Percentiles rank a stretch among this genome's conserved stretches.
phyloP scores from a whole-genome alignment of 2,329 filamentous ascomycete species.

The Magnaporthiopsis poae region DNA sequence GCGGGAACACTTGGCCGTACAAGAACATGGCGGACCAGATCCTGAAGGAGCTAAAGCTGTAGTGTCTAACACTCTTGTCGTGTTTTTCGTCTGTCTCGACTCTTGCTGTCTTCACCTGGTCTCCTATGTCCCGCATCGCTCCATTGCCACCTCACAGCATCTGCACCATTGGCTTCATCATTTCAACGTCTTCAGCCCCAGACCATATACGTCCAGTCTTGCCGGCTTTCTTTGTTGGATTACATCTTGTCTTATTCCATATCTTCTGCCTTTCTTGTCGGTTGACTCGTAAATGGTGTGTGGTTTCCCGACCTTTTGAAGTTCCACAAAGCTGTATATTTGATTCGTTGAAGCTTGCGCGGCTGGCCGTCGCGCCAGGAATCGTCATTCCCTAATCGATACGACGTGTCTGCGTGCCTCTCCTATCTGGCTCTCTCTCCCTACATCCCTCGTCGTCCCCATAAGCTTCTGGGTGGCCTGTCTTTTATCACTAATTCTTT shows the following conservation, averaged over 20 bases:
- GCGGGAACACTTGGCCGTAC: constrained; percentile 95
- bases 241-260: background rate
- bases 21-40: constrained; percentile 98
- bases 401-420: background rate
- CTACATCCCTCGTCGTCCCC: too few relatives aligned
- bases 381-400: background rate
- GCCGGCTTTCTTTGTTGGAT: background rate
- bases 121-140: background rate
- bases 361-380: background rate
- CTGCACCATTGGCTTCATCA: background rate
- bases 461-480: too few relatives aligned
- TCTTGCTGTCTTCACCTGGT: background rate
- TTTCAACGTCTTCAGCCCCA: background rate
- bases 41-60: constrained; percentile 73
- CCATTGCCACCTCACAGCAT: background rate
- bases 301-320: background rate
- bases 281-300: background rate
- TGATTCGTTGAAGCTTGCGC: background rate
- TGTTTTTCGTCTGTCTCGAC: background rate
- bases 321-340: background rate
- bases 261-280: background rate
- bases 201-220: background rate
- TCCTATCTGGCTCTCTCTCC: background rate
- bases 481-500: background rate
- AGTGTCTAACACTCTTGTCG: constrained; percentile 11